Base-by-base conservation (phyloP, 169 alveolate species). In the Cytauxzoon felis region DNA sequence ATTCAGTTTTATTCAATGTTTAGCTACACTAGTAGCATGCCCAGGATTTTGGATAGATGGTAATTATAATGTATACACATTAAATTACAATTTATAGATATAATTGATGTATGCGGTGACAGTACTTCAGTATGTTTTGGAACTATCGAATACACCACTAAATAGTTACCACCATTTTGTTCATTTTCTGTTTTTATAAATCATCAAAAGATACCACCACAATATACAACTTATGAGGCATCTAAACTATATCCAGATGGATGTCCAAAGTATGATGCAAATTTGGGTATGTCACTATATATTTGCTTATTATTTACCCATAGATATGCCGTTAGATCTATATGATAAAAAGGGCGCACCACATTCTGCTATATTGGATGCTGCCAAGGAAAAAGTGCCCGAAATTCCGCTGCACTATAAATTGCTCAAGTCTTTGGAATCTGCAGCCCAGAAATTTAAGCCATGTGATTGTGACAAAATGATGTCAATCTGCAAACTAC, bases 11-110 rank as follows among this genome's bases (percentile, higher is more conserved):
- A 90, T 89, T 11, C 94, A 89, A 51, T 89, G 94, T 45, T 23
- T 89, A 34, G 92, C 92, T 23, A 75, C 90, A 18, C 84, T 89
- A 13, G 84, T 89, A 6, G 94, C 94, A 18, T 89, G 94, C 36
- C 94, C 94, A 1, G 94, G 94, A 5, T 89, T 89, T 45, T 89
- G 94, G 94, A 27, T 89, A 16, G 92, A 89, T 29, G 94, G 83
- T 33, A 66, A 63, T 32, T 72, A 40, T 33, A 54, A 9, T 24
- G 3, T n/a, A 16, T 7, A 41, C n/a, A n/a, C n/a, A n/a, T 13
- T 6, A 23, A 29, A 16, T 23, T 5, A 32, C 32, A n/a, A 21
- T 3, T 26, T 16, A 4, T 27, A 61, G 68, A 61, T 30, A 57
- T 58, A 7, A 30, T 8, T 45, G 50, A 16, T 29, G 54, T 56